These are phyloP conservation scores for Neofusicoccum umdonicola DNA, from an alignment of 2,329 filamentous ascomycete genomes.

Conservation along the genomic window DNA sequence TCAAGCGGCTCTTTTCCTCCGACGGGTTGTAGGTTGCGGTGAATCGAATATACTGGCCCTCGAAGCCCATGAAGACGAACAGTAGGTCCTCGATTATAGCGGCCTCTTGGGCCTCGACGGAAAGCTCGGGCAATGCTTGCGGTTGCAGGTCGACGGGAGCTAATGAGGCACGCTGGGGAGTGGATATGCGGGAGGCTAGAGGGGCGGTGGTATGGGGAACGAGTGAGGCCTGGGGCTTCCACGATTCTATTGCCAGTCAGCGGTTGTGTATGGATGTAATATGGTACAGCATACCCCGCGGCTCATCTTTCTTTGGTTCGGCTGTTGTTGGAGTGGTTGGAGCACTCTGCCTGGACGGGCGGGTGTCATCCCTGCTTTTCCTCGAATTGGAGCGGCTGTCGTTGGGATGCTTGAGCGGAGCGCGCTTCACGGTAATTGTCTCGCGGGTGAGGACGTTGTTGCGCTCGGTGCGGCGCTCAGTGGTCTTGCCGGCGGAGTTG, in stretches of 20 bases:
- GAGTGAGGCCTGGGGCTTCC: conserved; percentile 78
- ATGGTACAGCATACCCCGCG: background rate
- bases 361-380: conserved; percentile 26
- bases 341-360: background rate
- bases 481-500: conserved; percentile 6
- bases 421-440: conserved; percentile 22
- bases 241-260: conserved; percentile 44
- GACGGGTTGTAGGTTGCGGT: conserved; percentile 76
- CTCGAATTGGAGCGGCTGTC: conserved; percentile 34
- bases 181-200: conserved; percentile 65
- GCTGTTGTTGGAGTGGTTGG: background rate
- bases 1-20: conserved; percentile 81
- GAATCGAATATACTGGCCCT: conserved; percentile 95
- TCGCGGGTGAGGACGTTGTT: conserved; percentile 15
- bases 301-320: conserved; percentile 16
- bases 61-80: conserved; percentile 96
- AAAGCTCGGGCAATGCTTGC: conserved; percentile 65
- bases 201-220: conserved; percentile 69
- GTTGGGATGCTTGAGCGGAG: conserved; percentile 35
- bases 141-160: conserved; percentile 70
- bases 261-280: background rate
- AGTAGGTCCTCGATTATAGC: conserved; percentile 86
- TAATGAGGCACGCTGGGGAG: conserved; percentile 61
- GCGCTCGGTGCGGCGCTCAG: conserved; percentile 16
- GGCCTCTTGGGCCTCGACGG: conserved; percentile 78